Base-by-base conservation (phyloP, 495 filamentous ascomycete genomes). In the Elaphomyces granulatus region DNA sequence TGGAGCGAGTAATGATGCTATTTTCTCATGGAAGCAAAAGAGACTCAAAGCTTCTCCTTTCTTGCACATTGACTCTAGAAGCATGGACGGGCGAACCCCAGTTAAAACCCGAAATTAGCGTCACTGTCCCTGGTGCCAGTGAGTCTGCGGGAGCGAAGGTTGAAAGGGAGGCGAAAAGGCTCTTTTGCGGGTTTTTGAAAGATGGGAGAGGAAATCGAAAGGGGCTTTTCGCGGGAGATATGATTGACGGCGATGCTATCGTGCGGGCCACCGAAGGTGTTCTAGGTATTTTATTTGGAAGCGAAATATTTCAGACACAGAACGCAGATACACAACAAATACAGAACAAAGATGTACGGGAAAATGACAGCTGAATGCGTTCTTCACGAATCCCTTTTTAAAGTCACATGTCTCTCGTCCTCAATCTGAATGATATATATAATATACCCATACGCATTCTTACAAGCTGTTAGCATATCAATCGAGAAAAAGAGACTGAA, bases 51-150 rank as follows among this genome's bases (percentile, higher is more conserved):
- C 49, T 58, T 3, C 49, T 60, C 33, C 41, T 69, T 17, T 50
- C 55, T 16, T 68, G 55, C 44, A 45, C 45, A 8, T 46, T 62
- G 38, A 41, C 26, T 19, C 46, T 63, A 26, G 61, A 61, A 41
- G 61, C 58, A 21, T 69, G 55, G 64, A 61, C 59, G 31, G 55
- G 63, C 34, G 60, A 56, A 41, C 61, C 59, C 12, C 58, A 55
- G 35, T 47, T 68, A 8, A 45, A 44, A 33, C 53, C 62, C 1
- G 52, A 54, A 18, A 49, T 64, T 36, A 60, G 52, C 31, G 39
- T 67, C 32, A 53, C 64, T n/a, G 15, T 34, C 3, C 31, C 43
- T 2, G 32, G 48, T 15, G 41, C 38, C 37, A 38, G 45, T 19
- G 35, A 45, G 14, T 26, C 38, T 4, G 47, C 40, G 19, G 10